Conservation (phyloP, 139 green algal species). For the Edaphochlamys debaryana region DNA sequence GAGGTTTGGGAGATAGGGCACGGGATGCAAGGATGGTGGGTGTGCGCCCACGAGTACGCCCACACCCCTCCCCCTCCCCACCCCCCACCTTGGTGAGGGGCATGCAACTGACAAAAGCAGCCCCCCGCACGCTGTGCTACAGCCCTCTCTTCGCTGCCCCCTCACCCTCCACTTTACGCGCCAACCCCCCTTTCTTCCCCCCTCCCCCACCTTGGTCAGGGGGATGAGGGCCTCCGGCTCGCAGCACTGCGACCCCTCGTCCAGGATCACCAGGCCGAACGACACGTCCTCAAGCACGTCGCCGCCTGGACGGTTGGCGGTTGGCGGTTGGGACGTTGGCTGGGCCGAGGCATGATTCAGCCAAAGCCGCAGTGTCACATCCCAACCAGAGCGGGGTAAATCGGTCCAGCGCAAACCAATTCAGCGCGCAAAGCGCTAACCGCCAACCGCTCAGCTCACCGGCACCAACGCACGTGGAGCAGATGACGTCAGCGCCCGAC, state of each 20-base stretch:
- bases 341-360: too few relatives aligned
- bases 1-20: too few relatives aligned
- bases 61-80: too few relatives aligned
- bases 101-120: too few relatives aligned
- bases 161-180: neutral
- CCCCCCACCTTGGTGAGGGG: too few relatives aligned
- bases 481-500: constrained; percentile 50
- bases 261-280: constrained; percentile 50
- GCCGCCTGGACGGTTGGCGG: too few relatives aligned
- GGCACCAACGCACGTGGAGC: constrained; percentile 48
- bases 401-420: too few relatives aligned
- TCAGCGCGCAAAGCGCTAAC: too few relatives aligned
- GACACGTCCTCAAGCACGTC: constrained; percentile 34
- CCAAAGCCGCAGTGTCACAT: too few relatives aligned
- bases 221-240: constrained; percentile 52
- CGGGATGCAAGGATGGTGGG: neutral
- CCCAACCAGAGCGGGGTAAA: too few relatives aligned
- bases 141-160: neutral
- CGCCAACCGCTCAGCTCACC: too few relatives aligned
- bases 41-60: neutral
- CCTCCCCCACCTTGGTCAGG: constrained; percentile 30
- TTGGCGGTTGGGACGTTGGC: too few relatives aligned
- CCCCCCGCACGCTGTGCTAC: neutral
- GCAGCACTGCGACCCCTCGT: constrained; percentile 52
- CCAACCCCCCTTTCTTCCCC: neutral